Evolutionary conservation across 345 rosid genomes (phyloP), one percentile per base, ranked within the genome.

Genomic region (Populus deltoides): DNA sequence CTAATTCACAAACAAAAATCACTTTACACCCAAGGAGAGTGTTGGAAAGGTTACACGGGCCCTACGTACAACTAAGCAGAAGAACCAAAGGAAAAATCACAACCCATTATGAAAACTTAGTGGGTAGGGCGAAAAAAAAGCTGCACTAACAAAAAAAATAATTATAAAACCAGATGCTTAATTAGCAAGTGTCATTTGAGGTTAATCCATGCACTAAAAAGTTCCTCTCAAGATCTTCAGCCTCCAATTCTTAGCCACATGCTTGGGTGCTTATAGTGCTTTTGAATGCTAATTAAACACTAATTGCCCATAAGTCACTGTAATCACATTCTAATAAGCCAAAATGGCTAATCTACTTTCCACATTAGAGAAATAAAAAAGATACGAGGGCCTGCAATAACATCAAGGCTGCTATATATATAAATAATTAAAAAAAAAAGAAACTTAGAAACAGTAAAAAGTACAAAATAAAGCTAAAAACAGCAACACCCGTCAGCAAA

Each of bases 321-420:
- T 70, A 35, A 61, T 29, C 79, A 74, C 36, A 22, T 69, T 47
- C 39, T 72, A 75, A 72, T 11, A 73, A 36, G 45, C 57, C 79
- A 38, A 73, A 78, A 70, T 73, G 38, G 70, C 75, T 73, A 36
- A 61, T 62, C 77, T 20, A 71, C 68, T 75, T 73, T 72, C 67
- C 78, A 80, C 77, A 29, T 63, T n/a, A 66, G 55, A 65, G 49
- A 12, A n/a, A 57, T 24, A 25, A 61, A 66, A 61, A 51, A 24
- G 1, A 15, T 10, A 13, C 1, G 2, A 17, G 70, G 39, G n/a
- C n/a, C 27, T 24, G 6, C 6, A 25, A 24, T 39, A 10, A 12
- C 45, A 10, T 41, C 10, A 68, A 36, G 47, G 51, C 16, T 35
- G 71, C 31, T 22, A 22, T 39, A 1, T 22, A 47, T 68, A 8